These are phyloP conservation scores for Macrotyloma uniflorum DNA, from an alignment of 306 rosid genomes.

Conservation along the genomic window DNA sequence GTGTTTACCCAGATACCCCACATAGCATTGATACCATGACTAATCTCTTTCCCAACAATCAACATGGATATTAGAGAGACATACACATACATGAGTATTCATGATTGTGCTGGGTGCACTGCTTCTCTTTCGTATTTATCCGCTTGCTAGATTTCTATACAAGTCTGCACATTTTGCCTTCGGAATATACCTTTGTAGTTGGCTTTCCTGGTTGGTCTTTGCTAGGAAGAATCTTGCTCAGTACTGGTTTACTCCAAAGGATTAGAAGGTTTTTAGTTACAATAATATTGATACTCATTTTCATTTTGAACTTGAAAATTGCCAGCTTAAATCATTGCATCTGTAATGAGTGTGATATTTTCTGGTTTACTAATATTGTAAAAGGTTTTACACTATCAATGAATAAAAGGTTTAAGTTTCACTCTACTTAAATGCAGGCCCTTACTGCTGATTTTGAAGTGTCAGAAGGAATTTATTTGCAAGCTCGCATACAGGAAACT, in stretches of 20 bases:
- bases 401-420: constrained; percentile 11
- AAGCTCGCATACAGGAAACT: constrained; percentile 69
- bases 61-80: neutral
- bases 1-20: neutral
- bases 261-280: neutral
- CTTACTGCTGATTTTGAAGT: constrained; percentile 84
- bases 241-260: constrained; percentile 11
- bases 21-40: neutral
- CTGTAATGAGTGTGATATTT: neutral
- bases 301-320: constrained; percentile 22
- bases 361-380: constrained; percentile 1
- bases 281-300: neutral
- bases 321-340: neutral
- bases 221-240: constrained; percentile 10
- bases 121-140: neutral
- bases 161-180: neutral
- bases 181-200: neutral
- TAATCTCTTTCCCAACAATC: neutral
- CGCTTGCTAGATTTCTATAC: neutral
- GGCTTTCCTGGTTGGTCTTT: neutral
- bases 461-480: constrained; percentile 80
- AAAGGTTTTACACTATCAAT: neutral
- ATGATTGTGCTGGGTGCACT: neutral
- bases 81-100: neutral
- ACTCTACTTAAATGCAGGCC: constrained; percentile 48